phyloP scores from a whole-genome alignment of 2,329 filamentous ascomycete species.

The Thelonectria blattea region DNA sequence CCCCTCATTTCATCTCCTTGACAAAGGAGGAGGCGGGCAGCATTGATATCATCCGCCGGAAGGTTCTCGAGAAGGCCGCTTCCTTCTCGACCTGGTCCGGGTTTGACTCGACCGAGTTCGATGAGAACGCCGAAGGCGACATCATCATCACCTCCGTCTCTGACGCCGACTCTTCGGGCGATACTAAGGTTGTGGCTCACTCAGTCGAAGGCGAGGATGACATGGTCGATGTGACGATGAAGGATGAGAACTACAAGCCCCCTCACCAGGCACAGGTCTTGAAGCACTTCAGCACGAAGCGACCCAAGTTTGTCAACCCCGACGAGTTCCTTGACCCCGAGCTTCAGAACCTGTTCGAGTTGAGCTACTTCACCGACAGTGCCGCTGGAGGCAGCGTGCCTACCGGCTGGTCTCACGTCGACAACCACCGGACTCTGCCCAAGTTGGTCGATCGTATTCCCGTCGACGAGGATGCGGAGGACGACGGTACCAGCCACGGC shows the following conservation, averaged over 20 bases:
- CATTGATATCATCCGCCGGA: slow-evolving; percentile 77
- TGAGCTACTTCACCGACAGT: slow-evolving; percentile 68
- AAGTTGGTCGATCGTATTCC: slow-evolving; percentile 55
- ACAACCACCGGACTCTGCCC: slow-evolving; percentile 64
- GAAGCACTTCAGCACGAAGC: slow-evolving; percentile 55
- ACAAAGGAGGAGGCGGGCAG: slow-evolving; percentile 71
- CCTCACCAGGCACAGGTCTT: slow-evolving; percentile 41
- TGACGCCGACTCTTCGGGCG: slow-evolving; percentile 70
- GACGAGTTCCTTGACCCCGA: slow-evolving; percentile 64
- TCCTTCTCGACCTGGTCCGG: slow-evolving; percentile 76
- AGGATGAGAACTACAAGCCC: slow-evolving; percentile 53
- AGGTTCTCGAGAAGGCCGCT: slow-evolving; percentile 77
- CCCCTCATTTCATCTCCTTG: slow-evolving; percentile 76
- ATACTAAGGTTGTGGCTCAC: slow-evolving; percentile 73
- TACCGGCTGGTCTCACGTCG: slow-evolving; percentile 70
- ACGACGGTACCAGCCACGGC: slow-evolving; percentile 57
- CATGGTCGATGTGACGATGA: slow-evolving; percentile 89
- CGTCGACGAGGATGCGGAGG: slow-evolving; percentile 49
- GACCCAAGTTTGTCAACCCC: slow-evolving; percentile 60
- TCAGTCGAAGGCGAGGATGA: slow-evolving; percentile 90
- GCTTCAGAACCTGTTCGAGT: slow-evolving; percentile 76
- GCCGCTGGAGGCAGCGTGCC: slow-evolving; percentile 64
- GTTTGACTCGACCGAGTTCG: slow-evolving; percentile 57
- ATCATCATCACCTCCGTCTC: slow-evolving; percentile 69
- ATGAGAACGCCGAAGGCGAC: slow-evolving; percentile 68